Conservation (phyloP, 2,329 filamentous ascomycete species). For the Fusarium aywerte region DNA sequence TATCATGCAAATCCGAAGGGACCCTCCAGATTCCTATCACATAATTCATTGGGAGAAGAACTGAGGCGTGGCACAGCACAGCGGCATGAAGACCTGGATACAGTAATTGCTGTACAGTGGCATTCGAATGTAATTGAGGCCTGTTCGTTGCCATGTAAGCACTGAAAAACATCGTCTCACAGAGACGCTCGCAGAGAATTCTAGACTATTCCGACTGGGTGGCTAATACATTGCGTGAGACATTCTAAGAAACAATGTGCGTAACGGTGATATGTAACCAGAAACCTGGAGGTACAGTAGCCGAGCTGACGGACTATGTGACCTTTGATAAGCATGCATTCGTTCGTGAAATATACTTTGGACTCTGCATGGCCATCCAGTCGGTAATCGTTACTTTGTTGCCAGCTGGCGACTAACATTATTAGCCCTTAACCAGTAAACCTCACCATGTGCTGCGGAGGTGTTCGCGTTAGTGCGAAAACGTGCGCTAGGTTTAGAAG, state of each 20-base stretch:
- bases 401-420: slow-evolving; percentile 5
- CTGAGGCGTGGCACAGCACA: slow-evolving; percentile 16
- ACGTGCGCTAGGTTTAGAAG: slow-evolving; percentile 9
- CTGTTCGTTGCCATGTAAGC: neutral
- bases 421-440: slow-evolving; percentile 35
- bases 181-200: slow-evolving; percentile 22
- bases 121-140: neutral
- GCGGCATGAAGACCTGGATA: slow-evolving; percentile 5
- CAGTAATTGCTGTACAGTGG: slow-evolving; percentile 8
- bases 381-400: slow-evolving; percentile 3
- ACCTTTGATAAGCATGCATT: neutral
- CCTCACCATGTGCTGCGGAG: slow-evolving; percentile 33
- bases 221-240: slow-evolving; percentile 19
- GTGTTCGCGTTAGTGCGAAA: slow-evolving; percentile 40
- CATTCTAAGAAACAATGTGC: slow-evolving; percentile 7
- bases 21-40: slow-evolving; percentile 1
- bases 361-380: neutral
- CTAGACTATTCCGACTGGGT: slow-evolving; percentile 29
- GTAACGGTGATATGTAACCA: slow-evolving; percentile 10
- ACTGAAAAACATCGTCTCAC: neutral
- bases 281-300: neutral
- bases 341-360: neutral
- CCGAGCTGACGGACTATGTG: neutral
- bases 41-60: slow-evolving; percentile 8
- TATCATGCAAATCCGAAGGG: slow-evolving; percentile 18